Conservation (phyloP, 148 eudicot genomes). For the Arbutus unedo region DNA sequence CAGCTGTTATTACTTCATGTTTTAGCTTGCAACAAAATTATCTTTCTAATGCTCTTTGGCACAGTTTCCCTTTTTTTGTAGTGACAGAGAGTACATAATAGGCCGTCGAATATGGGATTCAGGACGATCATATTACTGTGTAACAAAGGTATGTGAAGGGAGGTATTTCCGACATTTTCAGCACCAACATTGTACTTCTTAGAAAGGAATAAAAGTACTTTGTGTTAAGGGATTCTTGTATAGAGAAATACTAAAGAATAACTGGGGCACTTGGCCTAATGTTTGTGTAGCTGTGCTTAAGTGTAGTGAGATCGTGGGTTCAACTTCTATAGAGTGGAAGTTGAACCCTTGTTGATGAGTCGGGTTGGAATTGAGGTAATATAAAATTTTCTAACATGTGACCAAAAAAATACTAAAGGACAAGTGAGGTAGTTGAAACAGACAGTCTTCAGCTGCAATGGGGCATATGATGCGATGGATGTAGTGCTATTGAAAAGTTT, state of each 20-base stretch:
- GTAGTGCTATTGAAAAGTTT: constrained; percentile 1
- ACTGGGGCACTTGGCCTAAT: background rate
- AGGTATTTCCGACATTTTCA: background rate
- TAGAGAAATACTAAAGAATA: background rate
- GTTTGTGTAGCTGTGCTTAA: no score
- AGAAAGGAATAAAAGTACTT: background rate
- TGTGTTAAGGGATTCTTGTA: background rate
- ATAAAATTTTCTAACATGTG: no score
- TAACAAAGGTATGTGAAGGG: constrained; percentile 67
- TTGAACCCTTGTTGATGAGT: no score
- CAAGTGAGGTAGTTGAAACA: background rate
- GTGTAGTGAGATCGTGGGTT: no score
- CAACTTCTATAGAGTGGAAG: no score
- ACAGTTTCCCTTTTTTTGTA: constrained; percentile 98
- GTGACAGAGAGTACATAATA: constrained; percentile 87
- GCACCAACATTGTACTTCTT: background rate
- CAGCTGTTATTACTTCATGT: background rate
- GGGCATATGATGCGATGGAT: background rate
- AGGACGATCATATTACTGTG: constrained; percentile 76
- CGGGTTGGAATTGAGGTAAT: no score
- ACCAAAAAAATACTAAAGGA: background rate
- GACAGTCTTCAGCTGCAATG: background rate
- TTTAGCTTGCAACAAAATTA: constrained; percentile 10
- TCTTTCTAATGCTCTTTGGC: constrained; percentile 16
- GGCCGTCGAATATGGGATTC: constrained; percentile 93